Conservation (phyloP, 495 filamentous ascomycete species). For the Hyaloscypha bicolor region DNA sequence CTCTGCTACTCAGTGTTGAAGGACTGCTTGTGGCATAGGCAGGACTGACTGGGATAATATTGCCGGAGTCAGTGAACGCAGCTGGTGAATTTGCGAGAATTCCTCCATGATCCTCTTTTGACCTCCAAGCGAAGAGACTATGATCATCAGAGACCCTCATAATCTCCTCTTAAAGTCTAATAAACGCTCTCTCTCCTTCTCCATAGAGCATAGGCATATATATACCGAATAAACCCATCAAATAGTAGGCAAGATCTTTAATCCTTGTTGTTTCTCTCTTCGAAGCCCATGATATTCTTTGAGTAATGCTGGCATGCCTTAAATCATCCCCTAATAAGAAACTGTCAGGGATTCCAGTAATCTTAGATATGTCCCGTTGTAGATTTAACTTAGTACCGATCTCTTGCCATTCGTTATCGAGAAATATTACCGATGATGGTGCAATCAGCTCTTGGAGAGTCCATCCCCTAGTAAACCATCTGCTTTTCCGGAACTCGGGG, state of each 20-base stretch:
- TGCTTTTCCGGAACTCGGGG: constrained; percentile 3
- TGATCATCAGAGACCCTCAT: constrained; percentile 30
- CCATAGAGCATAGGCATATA: constrained; percentile 38
- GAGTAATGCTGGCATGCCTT: constrained; percentile 14
- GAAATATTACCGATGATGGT: constrained; percentile 33
- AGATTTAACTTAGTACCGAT: constrained; percentile 10
- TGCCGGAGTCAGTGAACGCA: constrained; percentile 16
- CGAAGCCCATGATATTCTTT: constrained; percentile 19
- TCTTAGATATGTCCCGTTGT: background rate
- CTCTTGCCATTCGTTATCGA: constrained; percentile 6
- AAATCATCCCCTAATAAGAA: constrained; percentile 19
- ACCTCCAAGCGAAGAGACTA: constrained; percentile 30
- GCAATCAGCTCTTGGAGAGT: constrained; percentile 46
- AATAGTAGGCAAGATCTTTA: constrained; percentile 36
- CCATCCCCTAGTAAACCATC: constrained; percentile 43
- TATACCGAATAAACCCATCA: constrained; percentile 36
- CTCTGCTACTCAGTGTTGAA: constrained; percentile 11
- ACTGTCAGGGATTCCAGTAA: constrained; percentile 16
- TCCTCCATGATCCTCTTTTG: constrained; percentile 10
- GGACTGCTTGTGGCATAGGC: constrained; percentile 1
- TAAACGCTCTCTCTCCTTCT: constrained; percentile 23
- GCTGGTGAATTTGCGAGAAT: constrained; percentile 19
- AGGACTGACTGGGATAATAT: constrained; percentile 8
- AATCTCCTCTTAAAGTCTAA: constrained; percentile 27
- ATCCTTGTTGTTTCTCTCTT: constrained; percentile 31